Base-by-base conservation (phyloP, 2,329 filamentous ascomycete genomes). In the Neocatenulostroma microsporum region DNA sequence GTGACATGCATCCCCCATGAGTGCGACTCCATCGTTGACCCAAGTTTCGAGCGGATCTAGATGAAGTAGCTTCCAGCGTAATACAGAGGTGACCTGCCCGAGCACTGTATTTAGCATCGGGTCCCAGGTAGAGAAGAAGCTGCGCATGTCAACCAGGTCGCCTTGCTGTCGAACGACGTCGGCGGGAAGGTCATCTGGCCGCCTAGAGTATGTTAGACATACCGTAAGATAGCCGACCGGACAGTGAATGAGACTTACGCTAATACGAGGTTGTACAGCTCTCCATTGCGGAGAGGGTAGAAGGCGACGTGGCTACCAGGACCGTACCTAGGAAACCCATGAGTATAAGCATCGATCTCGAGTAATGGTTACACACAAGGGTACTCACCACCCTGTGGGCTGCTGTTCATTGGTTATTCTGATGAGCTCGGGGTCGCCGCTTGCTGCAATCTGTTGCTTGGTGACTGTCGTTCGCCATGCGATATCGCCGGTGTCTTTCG, bases 41-140 rank as follows among this genome's bases (percentile, higher is more conserved):
- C 79, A 83, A 4, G 73, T 77, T 0, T 72, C 70, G 4, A 83
- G 57, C 0, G 76, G 76, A 24, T 73, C 68, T 50, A 81, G 76
- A 4, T 76, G 71, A 18, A 75, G 64, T 29, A 83, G 60, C 46
- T 76, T 77, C 74, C 78, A 83, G n/a, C n/a, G n/a, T n/a, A n/a
- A 12, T 10, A 20, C 30, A 4, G 10, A 12, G 11, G 4, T 12
- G 2, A 34, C 30, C 11, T 24, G 18, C 3, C 10, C 4, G 14
- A 34, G 30, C 12, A 34, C 10, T 3, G 10, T 24, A 11, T 21
- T 17, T n/a, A 34, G 15, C 13, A 9, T 4, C 10, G 30, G 30
- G 11, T 34, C 30, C 30, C 30, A 34, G 21, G 19, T 20, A 9
- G 11, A 17, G 19, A 34, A 34, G 5, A 11, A 12, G 10, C 12